phyloP scores from a whole-genome alignment of 2,329 filamentous ascomycete species.

The Penicillium hesseltinei region DNA sequence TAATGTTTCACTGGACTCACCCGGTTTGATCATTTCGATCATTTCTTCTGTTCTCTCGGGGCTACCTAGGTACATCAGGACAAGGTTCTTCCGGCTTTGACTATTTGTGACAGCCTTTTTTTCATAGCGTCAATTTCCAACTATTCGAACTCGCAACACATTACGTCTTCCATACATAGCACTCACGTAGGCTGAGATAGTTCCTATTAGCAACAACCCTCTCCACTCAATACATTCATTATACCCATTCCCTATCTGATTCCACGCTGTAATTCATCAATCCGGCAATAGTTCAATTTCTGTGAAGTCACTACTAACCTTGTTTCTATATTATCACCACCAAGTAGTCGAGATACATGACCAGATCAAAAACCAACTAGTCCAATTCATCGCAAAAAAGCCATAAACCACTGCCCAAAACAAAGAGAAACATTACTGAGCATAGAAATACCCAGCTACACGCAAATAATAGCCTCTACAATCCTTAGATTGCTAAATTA shows the following conservation, averaged over 20 bases:
- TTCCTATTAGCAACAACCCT: too few species aligned
- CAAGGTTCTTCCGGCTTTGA: too few species aligned
- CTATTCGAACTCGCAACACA: background rate
- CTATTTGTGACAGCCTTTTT: background rate
- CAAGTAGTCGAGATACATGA: background rate
- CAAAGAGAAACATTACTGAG: accelerated
- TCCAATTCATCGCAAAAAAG: too few species aligned
- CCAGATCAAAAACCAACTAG: background rate
- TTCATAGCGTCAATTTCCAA: background rate
- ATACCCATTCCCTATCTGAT: background rate
- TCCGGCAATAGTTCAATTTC: too few species aligned
- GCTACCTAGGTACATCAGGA: too few species aligned
- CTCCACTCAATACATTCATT: too few species aligned
- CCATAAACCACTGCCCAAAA: accelerated
- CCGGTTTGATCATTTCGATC: background rate
- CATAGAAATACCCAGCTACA: accelerated
- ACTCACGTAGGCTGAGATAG: too few species aligned
- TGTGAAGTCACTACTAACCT: too few species aligned
- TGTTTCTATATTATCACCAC: background rate
- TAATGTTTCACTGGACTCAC: too few species aligned
- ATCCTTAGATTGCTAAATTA: background rate
- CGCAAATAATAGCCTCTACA: background rate
- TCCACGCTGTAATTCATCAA: accelerated
- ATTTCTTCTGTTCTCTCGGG: too few species aligned
- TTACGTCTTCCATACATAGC: background rate